A percentile compares a stretch with the other conserved stretches of the same genome.
Conservation (phyloP, 169 alveolate genomes). For the Haemoproteus tartakovskyi region DNA sequence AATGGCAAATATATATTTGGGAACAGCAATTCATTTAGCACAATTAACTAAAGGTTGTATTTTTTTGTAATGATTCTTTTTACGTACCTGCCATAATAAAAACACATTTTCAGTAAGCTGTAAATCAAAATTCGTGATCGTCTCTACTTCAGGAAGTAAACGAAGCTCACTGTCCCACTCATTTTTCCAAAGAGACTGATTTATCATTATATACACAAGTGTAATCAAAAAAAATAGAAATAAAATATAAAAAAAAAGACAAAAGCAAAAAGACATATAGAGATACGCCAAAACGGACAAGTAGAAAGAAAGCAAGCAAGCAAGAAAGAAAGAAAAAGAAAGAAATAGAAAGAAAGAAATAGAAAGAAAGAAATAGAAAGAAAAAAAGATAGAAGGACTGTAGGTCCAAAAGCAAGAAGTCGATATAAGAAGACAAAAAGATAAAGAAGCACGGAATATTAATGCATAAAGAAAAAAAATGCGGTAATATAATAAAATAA, state of each 20-base stretch:
- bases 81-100: conserved; percentile 55
- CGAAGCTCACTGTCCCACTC: conserved; percentile 67
- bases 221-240: neutral
- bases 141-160: conserved; percentile 42
- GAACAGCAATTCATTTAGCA: no score
- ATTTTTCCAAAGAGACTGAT: conserved; percentile 16
- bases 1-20: no score
- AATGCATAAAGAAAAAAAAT: no score
- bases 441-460: no score
- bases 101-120: conserved; percentile 61
- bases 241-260: neutral
- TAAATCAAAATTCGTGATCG: conserved; percentile 29
- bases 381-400: neutral
- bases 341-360: no score
- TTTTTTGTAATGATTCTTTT: neutral
- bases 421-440: no score
- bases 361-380: neutral
- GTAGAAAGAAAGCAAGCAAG: neutral
- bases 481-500: no score
- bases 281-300: neutral
- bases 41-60: no score
- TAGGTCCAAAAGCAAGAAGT: neutral
- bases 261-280: neutral
- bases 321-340: neutral
- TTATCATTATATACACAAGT: conserved; percentile 5